A percentile compares a stretch with the other conserved stretches of the same genome.
Conservation (phyloP, 2,329 filamentous ascomycete species). For the Fusarium oligoseptatum region DNA sequence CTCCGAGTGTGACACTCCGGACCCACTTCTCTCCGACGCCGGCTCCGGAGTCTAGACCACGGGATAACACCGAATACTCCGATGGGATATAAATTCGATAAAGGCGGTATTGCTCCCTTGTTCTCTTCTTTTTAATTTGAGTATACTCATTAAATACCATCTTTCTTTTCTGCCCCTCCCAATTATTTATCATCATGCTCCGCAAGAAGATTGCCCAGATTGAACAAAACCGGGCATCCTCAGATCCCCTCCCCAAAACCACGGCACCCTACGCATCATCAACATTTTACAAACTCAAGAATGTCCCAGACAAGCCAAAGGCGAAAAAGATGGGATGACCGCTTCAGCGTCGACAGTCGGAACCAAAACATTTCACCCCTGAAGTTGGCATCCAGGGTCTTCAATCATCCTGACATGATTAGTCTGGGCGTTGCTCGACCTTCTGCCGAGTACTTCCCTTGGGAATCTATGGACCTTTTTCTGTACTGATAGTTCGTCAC, state of each 20-base stretch:
- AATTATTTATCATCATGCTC: conserved; percentile 51
- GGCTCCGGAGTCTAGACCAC: neutral
- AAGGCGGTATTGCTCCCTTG: neutral
- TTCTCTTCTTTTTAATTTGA: neutral
- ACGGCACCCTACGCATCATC: conserved; percentile 11
- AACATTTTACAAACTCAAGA: neutral
- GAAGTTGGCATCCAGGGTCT: neutral
- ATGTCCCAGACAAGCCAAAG: neutral
- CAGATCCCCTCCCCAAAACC: conserved; percentile 15
- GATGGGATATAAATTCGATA: neutral
- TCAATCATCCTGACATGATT: neutral
- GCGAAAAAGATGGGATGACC: neutral
- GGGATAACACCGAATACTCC: neutral
- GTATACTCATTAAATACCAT: neutral
- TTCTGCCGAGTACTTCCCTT: neutral
- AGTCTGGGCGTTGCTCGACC: neutral
- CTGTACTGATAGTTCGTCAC: neutral
- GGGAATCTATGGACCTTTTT: neutral
- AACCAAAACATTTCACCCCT: neutral
- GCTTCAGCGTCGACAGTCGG: neutral
- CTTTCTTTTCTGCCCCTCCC: neutral
- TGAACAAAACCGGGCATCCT: conserved; percentile 12
- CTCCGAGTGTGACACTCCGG: neutral
- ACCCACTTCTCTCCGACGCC: neutral
- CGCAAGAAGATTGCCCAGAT: conserved; percentile 15